Base-by-base conservation (phyloP, 2,329 filamentous ascomycete genomes). In the Aspergillus fructus region DNA sequence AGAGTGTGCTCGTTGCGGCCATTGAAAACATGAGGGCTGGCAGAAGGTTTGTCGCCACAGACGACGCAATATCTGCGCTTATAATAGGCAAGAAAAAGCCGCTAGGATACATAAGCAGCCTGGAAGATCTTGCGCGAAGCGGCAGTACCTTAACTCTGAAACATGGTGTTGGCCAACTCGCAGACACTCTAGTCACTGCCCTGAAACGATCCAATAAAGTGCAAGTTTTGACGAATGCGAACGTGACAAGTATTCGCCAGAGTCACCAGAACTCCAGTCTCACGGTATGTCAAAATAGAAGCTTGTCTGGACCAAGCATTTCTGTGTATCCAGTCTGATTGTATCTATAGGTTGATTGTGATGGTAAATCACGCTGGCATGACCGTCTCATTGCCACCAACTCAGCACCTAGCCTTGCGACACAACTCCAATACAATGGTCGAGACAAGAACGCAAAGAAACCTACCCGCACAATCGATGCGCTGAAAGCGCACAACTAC, bases 101-200 rank as follows among this genome's bases (percentile, higher is more conserved):
- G 8, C 33, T 11, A 15, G 46, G 51, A 1, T 64, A 67, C 37
- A 62, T 61, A 50, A 53, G 59, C n/a, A 43, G 55, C 40, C 33
- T 72, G 8, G 23, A 45, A 9, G 30, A 40, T 6, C 53, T 70
- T 17, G 33, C 66, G 15, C 57, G 59, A 7, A 50, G 58, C 19
- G 63, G 68, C 17, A 78, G 72, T 59, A 76, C 79, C 23, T 71
- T 78, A 46, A 78, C 75, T 3, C 71, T 80, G 39, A 72, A 68
- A 27, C 64, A 70, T n/a, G 90, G 90, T n/a, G 81, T 93, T 68
- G 76, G 83, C 49, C 80, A 84, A 41, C 75, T 93, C 58, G 78
- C 83, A 1, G 73, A 81, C 33, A 80, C 80, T 2, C 70, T 93
- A 55, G 79, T 74, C 49, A 66, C 73, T 24, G 79, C 78, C 3